Percentiles rank a stretch among this genome's conserved stretches.
phyloP scores from a whole-genome alignment of 352 stramenopile genomes.

The Pythium aristosporum region DNA sequence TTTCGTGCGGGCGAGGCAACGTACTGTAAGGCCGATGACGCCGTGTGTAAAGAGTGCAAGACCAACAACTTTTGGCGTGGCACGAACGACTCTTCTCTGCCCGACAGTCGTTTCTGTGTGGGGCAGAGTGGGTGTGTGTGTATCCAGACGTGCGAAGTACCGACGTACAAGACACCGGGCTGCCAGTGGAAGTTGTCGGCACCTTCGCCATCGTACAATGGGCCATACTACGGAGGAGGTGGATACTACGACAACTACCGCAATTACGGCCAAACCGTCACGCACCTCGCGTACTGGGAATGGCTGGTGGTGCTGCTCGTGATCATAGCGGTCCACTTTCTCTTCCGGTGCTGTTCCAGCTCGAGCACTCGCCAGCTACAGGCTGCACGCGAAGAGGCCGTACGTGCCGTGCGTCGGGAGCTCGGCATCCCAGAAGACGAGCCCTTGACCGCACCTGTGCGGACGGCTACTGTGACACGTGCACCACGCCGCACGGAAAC shows the following conservation, averaged over 20 bases:
- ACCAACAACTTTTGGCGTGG: slow-evolving; percentile 19
- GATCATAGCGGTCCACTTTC: background rate
- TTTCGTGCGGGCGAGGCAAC: slow-evolving; percentile 25
- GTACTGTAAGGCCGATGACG: slow-evolving; percentile 21
- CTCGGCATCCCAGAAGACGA: no score
- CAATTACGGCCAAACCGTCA: background rate
- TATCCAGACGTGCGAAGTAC: slow-evolving; percentile 25
- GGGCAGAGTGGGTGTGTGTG: slow-evolving; percentile 20
- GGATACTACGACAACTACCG: slow-evolving; percentile 2
- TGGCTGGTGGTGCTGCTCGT: slow-evolving; percentile 12
- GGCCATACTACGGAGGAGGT: background rate
- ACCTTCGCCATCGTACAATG: no score
- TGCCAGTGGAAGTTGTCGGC: slow-evolving; percentile 27
- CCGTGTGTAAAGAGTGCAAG: slow-evolving; percentile 24
- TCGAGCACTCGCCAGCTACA: no score
- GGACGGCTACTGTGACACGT: no score
- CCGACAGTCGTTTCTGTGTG: slow-evolving; percentile 25
- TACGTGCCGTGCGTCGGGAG: no score
- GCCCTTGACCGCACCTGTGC: no score
- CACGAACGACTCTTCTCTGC: background rate
- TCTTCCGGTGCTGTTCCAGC: slow-evolving; percentile 5
- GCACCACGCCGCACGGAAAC: no score
- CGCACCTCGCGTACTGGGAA: slow-evolving; percentile 10
- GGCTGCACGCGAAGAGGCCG: no score
- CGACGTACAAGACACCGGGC: slow-evolving; percentile 11